Evolutionary conservation across 2,329 filamentous ascomycete genomes (phyloP).

Genomic region (Talaromyces sp.): DNA sequence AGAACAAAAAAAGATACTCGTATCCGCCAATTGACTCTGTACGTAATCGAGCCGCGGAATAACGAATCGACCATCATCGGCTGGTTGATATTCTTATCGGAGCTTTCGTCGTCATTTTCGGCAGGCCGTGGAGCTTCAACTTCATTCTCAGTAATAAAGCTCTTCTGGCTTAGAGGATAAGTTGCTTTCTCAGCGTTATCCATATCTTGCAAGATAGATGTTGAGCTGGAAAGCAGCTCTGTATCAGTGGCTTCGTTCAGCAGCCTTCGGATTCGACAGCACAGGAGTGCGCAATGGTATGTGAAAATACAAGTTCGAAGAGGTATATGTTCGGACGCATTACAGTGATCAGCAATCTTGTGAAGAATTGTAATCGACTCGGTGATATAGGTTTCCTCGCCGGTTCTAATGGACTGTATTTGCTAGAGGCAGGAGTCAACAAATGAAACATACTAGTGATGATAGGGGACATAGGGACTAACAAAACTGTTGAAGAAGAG

Average conservation of each 20-base stretch:
- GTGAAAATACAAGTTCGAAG: conserved; percentile 7
- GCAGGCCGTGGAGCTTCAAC: not conserved
- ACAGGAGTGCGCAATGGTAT: conserved; percentile 10
- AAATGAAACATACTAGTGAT: not conserved
- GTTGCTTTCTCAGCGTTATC: conserved; percentile 5
- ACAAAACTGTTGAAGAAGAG: conserved; percentile 14
- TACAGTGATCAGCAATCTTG: conserved; percentile 4
- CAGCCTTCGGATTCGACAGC: not conserved
- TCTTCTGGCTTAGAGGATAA: conserved; percentile 1
- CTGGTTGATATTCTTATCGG: not conserved
- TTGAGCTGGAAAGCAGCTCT: not conserved
- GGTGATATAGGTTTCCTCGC: conserved; percentile 3
- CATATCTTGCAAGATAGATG: conserved; percentile 9
- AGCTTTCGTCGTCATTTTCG: not conserved
- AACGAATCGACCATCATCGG: not conserved
- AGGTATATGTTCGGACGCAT: not conserved
- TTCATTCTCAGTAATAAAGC: not conserved
- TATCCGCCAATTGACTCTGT: not conserved
- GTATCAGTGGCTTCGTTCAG: not conserved
- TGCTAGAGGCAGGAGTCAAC: not conserved
- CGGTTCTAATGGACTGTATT: conserved; percentile 3
- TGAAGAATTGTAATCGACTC: conserved; percentile 4
- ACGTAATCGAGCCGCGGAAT: not conserved
- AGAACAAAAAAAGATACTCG: conserved; percentile 3
- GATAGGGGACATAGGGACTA: not conserved